A percentile compares a stretch with the other conserved stretches of the same genome.
Evolutionary conservation across 2,329 filamentous ascomycete genomes (phyloP).

Genomic region (Penicillium sp.): DNA sequence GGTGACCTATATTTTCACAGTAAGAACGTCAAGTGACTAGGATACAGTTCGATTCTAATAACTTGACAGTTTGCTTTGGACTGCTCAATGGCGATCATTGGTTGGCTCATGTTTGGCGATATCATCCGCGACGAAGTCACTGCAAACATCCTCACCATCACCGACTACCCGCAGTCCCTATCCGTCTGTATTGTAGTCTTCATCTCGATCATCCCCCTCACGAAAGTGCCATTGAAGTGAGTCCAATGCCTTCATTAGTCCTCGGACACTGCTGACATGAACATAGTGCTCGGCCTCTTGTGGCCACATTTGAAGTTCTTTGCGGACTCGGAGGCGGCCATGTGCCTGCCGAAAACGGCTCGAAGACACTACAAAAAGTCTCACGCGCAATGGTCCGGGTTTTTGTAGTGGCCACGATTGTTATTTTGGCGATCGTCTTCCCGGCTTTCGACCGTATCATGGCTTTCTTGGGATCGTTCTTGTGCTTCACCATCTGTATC

Average conservation of each 20-base stretch:
- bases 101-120: conserved; percentile 93
- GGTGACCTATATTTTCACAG: conserved; percentile 80
- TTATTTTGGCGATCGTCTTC: conserved; percentile 69
- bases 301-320: conserved; percentile 79
- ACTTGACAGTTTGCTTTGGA: conserved; percentile 68
- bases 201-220: conserved; percentile 88
- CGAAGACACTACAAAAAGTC: conserved; percentile 53
- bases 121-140: conserved; percentile 85
- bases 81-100: conserved; percentile 74
- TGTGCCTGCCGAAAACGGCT: conserved; percentile 24
- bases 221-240: conserved; percentile 84
- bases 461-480: conserved; percentile 81
- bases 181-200: conserved; percentile 80
- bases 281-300: conserved; percentile 70
- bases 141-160: conserved; percentile 74
- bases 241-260: conserved; percentile 12
- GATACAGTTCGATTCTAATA: conserved; percentile 9
- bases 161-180: conserved; percentile 69
- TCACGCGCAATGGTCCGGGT: conserved; percentile 63
- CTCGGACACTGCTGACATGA: conserved; percentile 17
- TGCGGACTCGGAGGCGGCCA: conserved; percentile 64
- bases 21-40: conserved; percentile 41
- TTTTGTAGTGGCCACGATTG: conserved; percentile 65
- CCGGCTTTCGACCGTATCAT: conserved; percentile 88
- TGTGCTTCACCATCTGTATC: conserved; percentile 93